Percentiles rank a stretch among this genome's conserved stretches.
Evolutionary conservation across 768 basidiomycete genomes (phyloP).

Genomic region (Suillus placidus): DNA sequence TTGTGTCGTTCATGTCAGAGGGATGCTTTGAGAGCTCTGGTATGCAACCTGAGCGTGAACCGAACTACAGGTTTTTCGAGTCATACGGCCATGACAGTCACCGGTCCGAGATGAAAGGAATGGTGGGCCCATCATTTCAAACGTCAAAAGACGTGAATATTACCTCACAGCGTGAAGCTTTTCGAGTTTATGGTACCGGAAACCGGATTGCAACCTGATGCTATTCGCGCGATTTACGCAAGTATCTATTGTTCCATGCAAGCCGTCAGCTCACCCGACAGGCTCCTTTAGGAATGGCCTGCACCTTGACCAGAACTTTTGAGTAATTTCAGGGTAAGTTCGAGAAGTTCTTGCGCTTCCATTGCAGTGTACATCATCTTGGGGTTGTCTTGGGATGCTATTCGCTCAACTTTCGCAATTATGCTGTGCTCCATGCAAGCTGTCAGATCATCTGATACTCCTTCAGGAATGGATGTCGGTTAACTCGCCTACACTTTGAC

Average conservation of each 20-base stretch:
- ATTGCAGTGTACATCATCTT: too few relatives aligned
- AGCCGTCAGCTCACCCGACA: background rate
- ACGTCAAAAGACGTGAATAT: background rate
- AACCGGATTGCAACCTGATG: background rate
- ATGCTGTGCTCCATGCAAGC: background rate
- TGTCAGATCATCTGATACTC: background rate
- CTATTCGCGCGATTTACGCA: background rate
- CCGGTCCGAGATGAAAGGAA: background rate
- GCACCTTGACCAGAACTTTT: background rate
- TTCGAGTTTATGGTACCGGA: background rate
- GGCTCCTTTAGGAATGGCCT: background rate
- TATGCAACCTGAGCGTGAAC: background rate
- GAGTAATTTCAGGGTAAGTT: background rate
- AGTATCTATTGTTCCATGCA: background rate
- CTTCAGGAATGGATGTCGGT: too few relatives aligned
- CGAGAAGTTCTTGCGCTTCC: background rate
- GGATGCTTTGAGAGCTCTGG: background rate
- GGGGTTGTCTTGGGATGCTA: background rate
- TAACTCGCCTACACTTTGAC: background rate
- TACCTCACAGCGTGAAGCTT: background rate
- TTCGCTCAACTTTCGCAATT: background rate
- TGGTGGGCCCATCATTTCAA: background rate
- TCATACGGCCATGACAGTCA: background rate
- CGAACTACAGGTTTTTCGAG: background rate
- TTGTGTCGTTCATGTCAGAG: constrained; percentile 47